Base-by-base conservation (phyloP, 1,284 basidiomycete species). In the Melanopsichium pennsylvanicum region DNA sequence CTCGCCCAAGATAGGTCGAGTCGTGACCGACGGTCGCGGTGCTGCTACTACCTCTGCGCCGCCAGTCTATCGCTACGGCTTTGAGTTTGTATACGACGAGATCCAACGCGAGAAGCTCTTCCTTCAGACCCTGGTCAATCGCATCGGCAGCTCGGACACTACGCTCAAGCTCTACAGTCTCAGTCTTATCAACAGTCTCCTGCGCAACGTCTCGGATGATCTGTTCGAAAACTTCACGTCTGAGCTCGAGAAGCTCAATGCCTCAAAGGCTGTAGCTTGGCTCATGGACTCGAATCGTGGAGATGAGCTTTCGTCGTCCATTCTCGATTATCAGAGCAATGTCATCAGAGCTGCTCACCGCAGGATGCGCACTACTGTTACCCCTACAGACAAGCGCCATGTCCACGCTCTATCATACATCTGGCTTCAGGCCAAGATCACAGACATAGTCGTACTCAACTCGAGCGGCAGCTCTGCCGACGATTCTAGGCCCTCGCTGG, bases 291-390 rank as follows among this genome's bases (percentile, higher is more conserved):
- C 89, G 15, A 90, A 91, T 76, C 89, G 89, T 21, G 88, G 89
- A 36, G 92, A 94, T 70, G 92, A 94, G 78, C 84, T 92, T 39
- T 88, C 89, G 4, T 91, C 89, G 0, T 90, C 89, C 61, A 91
- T 96, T 47, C 85, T 95, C 52, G 91, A 94, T 74, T 96, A 95
- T 81, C 93, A 96, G 84, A 88, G 90, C 34, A 92, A 92, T 80
- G 88, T 93, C 73, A 85, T 92, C 48, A 86, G 90, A 23, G 87
- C 93, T 15, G 88, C 89, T 2, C 89, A 91, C 74, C 87, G 88
- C 44, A 89, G 89, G 79, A 91, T 94, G 81, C 87, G 85, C 7
- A 90, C 88, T 0, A 83, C 87, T 2, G 89, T 96, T 26, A 74
- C 72, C 1, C 76, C 75, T 8, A 73, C 72, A 0, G 69, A 78